Evolutionary conservation across 2,329 filamentous ascomycete species (phyloP).

Genomic region (Aspergillus latus): DNA sequence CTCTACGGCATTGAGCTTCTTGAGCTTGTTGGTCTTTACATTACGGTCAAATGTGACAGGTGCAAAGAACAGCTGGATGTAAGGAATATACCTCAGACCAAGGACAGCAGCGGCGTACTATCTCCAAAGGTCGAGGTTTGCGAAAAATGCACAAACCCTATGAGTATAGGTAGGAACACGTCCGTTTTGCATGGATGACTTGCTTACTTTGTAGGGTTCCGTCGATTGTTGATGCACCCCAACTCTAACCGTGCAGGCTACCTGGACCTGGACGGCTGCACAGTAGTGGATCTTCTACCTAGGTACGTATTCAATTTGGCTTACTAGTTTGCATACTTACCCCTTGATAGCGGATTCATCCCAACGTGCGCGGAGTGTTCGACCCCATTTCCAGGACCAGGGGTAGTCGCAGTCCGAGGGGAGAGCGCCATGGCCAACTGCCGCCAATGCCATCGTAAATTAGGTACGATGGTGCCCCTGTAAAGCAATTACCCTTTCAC

Average conservation of each 20-base stretch:
- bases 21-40: slow-evolving; percentile 64
- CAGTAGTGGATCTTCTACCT: slow-evolving; percentile 72
- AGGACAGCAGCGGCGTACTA: slow-evolving; percentile 39
- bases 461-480: slow-evolving; percentile 51
- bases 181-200: neutral
- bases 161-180: slow-evolving; percentile 45
- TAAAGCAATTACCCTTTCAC: neutral
- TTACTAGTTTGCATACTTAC: neutral
- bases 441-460: slow-evolving; percentile 74
- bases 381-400: slow-evolving; percentile 59
- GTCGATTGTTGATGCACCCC: slow-evolving; percentile 69
- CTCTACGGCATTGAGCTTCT: slow-evolving; percentile 75
- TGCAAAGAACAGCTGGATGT: slow-evolving; percentile 74
- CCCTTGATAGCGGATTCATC: slow-evolving; percentile 63
- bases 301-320: slow-evolving; percentile 44
- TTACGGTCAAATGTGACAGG: slow-evolving; percentile 74
- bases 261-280: slow-evolving; percentile 72
- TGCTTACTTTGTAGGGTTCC: slow-evolving; percentile 48
- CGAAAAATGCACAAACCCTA: slow-evolving; percentile 54
- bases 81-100: slow-evolving; percentile 61
- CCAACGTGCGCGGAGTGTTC: slow-evolving; percentile 79
- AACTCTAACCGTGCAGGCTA: slow-evolving; percentile 75
- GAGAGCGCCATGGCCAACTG: slow-evolving; percentile 73
- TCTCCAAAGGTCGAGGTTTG: slow-evolving; percentile 51
- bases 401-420: slow-evolving; percentile 70